Percentiles rank a stretch among this genome's conserved stretches.
These are phyloP conservation scores for Amaranthus palmeri DNA, from an alignment of 148 eudicot species.

Conservation along the genomic window DNA sequence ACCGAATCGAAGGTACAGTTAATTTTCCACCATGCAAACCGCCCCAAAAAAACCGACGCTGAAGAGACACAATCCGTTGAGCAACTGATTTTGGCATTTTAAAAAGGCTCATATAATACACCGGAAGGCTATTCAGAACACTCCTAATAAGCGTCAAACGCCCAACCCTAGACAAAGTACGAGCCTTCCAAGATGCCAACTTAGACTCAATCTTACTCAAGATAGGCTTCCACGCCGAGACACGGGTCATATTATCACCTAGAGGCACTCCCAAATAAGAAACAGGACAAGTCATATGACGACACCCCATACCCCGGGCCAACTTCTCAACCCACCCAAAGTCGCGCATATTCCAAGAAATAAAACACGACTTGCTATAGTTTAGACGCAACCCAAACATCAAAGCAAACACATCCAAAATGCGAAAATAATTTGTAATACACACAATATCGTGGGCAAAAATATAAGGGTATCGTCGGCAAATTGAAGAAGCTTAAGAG, in stretches of 20 bases:
- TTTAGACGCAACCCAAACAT: neutral
- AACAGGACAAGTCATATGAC: neutral
- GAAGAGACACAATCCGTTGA: neutral
- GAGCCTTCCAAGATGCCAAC: neutral
- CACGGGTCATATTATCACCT: neutral
- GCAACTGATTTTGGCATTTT: neutral
- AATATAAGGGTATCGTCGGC: neutral
- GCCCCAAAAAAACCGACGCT: neutral
- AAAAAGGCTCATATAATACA: too few species aligned
- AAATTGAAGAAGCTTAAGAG: neutral
- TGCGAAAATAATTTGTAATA: too few species aligned
- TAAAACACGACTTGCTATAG: neutral
- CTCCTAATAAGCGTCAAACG: neutral
- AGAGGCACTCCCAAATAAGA: neutral
- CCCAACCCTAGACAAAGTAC: neutral
- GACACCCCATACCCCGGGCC: neutral
- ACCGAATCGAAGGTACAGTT: neutral
- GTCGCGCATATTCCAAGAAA: neutral
- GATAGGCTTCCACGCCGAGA: neutral
- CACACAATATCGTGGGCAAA: neutral
- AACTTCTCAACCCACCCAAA: neutral
- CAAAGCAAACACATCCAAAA: too few species aligned
- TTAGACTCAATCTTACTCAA: neutral
- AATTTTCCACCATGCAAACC: neutral
- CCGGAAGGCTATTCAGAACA: too few species aligned